Percentiles rank a stretch among this genome's conserved stretches.
These are phyloP conservation scores for Trichoderma polysporum DNA, from an alignment of 2,329 filamentous ascomycete genomes.

Conservation along the genomic window DNA sequence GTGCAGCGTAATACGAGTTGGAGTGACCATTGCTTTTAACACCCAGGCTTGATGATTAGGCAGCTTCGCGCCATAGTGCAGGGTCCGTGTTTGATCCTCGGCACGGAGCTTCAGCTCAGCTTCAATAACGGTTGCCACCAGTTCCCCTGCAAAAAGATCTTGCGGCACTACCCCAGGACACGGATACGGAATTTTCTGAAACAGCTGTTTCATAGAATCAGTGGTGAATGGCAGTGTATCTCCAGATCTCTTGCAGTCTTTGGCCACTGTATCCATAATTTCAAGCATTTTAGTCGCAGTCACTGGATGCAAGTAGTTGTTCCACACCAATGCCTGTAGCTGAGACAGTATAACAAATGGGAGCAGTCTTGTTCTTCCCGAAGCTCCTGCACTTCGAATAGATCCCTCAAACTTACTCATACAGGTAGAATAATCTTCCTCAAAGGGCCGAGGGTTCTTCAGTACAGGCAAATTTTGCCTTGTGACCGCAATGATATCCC, in stretches of 20 bases:
- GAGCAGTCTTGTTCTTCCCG: slow-evolving; percentile 30
- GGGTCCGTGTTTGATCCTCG: slow-evolving; percentile 27
- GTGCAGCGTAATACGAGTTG: slow-evolving; percentile 54
- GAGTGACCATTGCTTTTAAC: slow-evolving; percentile 59
- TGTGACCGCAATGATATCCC: slow-evolving; percentile 29
- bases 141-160: slow-evolving; percentile 39
- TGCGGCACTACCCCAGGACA: slow-evolving; percentile 49
- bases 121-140: slow-evolving; percentile 42
- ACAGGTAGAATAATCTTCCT: slow-evolving; percentile 26
- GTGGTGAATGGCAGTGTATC: slow-evolving; percentile 46
- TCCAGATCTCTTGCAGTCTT: slow-evolving; percentile 26
- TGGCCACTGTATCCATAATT: slow-evolving; percentile 38
- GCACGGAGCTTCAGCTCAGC: slow-evolving; percentile 41
- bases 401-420: slow-evolving; percentile 37
- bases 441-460: not conserved
- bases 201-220: slow-evolving; percentile 54
- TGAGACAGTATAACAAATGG: slow-evolving; percentile 60
- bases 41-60: slow-evolving; percentile 48
- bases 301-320: slow-evolving; percentile 59
- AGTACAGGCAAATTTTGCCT: slow-evolving; percentile 27
- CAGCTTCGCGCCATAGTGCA: slow-evolving; percentile 30
- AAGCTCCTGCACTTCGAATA: slow-evolving; percentile 27
- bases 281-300: slow-evolving; percentile 49
- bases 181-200: slow-evolving; percentile 53
- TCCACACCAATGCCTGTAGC: slow-evolving; percentile 61